Evolutionary conservation across 306 rosid species (phyloP).

Genomic region (Cajanus cajan): DNA sequence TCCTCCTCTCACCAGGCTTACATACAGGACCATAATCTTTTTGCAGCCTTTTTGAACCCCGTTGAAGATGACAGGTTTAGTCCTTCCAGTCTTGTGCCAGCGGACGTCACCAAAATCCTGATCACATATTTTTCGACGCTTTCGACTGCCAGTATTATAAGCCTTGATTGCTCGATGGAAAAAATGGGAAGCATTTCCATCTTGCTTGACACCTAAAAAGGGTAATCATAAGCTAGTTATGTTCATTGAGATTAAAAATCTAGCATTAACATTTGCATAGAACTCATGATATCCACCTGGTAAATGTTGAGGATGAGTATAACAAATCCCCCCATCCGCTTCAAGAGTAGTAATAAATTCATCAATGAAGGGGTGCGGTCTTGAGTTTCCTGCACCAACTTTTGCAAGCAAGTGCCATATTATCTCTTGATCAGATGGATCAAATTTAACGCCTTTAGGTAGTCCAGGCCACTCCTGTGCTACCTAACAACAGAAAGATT

Average conservation of each 20-base stretch:
- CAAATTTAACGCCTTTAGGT: slow-evolving; percentile 86
- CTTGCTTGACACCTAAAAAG: slow-evolving; percentile 67
- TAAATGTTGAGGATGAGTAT: slow-evolving; percentile 72
- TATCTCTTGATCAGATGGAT: slow-evolving; percentile 82
- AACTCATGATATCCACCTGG: slow-evolving; percentile 51
- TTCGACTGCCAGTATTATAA: slow-evolving; percentile 73
- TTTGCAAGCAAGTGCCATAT: slow-evolving; percentile 74
- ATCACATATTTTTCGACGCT: slow-evolving; percentile 63
- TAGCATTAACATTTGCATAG: slow-evolving; percentile 1
- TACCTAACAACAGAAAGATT: slow-evolving; percentile 48
- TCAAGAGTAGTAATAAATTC: slow-evolving; percentile 70
- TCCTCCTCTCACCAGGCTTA: slow-evolving; percentile 48
- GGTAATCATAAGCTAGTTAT: neutral
- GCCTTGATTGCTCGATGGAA: slow-evolving; percentile 83
- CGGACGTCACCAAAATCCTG: slow-evolving; percentile 72
- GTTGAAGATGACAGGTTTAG: slow-evolving; percentile 66
- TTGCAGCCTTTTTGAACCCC: slow-evolving; percentile 73
- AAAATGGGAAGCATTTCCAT: slow-evolving; percentile 70
- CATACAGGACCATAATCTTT: slow-evolving; percentile 83
- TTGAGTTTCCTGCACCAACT: slow-evolving; percentile 45
- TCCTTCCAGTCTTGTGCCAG: slow-evolving; percentile 89
- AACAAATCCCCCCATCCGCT: slow-evolving; percentile 70
- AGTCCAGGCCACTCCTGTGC: slow-evolving; percentile 83
- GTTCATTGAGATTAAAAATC: slow-evolving; percentile 12
- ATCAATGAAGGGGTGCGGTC: slow-evolving; percentile 72